These are phyloP conservation scores for Chaetomium sp. DNA, from an alignment of 2,329 filamentous ascomycete species.

Conservation along the genomic window DNA sequence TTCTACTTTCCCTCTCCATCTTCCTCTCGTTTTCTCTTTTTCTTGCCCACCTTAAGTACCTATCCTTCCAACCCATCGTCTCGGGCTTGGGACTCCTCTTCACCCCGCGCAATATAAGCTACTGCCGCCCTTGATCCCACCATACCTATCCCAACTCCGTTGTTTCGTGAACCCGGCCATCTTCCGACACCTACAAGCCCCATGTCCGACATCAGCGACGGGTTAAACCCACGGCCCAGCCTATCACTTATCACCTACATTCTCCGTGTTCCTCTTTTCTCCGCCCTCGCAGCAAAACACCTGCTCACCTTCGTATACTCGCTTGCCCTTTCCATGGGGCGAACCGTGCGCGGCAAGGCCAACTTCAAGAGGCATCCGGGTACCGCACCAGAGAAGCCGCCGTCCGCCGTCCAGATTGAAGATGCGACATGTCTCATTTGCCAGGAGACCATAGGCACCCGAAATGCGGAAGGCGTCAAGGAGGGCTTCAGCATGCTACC, in stretches of 20 bases:
- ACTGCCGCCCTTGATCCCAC: background rate
- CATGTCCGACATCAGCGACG: slow-evolving; percentile 14
- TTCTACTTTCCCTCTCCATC: background rate
- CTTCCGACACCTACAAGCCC: background rate
- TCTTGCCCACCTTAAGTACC: background rate
- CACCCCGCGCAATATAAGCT: background rate
- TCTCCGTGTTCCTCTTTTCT: background rate
- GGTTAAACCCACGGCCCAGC: background rate
- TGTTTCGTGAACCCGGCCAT: background rate
- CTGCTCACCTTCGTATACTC: background rate
- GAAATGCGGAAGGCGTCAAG: slow-evolving; percentile 42
- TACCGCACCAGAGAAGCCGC: background rate
- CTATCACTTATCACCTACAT: background rate
- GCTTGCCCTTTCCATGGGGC: slow-evolving; percentile 24
- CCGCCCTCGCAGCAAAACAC: slow-evolving; percentile 5
- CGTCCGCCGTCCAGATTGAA: background rate
- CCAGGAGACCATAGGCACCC: slow-evolving; percentile 45
- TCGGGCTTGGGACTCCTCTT: background rate
- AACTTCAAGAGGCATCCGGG: slow-evolving; percentile 2
- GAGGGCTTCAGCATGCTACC: slow-evolving; percentile 47
- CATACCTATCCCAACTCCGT: background rate
- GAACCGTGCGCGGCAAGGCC: slow-evolving; percentile 15
- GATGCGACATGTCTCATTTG: slow-evolving; percentile 46
- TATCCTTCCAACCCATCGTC: background rate
- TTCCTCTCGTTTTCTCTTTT: background rate